Base-by-base conservation (phyloP, 1,284 basidiomycete species). In the Flammula alnicola region DNA sequence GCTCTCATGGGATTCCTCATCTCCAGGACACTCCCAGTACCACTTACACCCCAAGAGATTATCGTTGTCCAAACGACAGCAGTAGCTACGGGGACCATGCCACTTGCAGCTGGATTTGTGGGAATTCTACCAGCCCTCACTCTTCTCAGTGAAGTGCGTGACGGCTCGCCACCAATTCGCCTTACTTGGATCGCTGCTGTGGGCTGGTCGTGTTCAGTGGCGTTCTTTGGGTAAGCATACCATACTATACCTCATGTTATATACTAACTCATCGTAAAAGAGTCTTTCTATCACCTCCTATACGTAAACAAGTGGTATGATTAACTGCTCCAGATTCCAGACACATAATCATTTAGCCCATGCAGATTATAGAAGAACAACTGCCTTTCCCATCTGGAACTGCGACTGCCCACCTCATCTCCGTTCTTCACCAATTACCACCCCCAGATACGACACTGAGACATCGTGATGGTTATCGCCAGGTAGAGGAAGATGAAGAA, bases 341-440 rank as follows among this genome's bases (percentile, higher is more conserved):
- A 47, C 20, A 44, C 5, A 35, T 29, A 19, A 44, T 33, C 19
- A 47, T 39, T 16, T n/a, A n/a, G 10, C 27, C 54, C 27, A 44
- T 39, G 25, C 29, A 93, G 86, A 95, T 98, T 50, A 85, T 98
- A 35, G 88, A 95, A 66, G 95, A 98, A 66, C 87, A 96, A 66
- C 82, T 98, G 11, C 78, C 91, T 0, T 98, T 98, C 59, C 95
- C 95, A 0, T 94, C 91, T 0, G 96, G 96, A 17, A 97, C 91
- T n/a, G 95, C 95, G 0, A 98, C 95, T 0, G 96, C 95, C 1
- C 95, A 98, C 63, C 78, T 98, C 14, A 94, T 98, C 39, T 88
- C 92, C 1, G 90, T 98, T 8, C 77, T 98, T n/a, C 94, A 98
- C 62, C 69, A 81, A 53, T 67, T 87, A 40, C 88, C 89, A 1